Evolutionary conservation across 1,284 basidiomycete species (phyloP).

Genomic region (Leccinum solheimii): DNA sequence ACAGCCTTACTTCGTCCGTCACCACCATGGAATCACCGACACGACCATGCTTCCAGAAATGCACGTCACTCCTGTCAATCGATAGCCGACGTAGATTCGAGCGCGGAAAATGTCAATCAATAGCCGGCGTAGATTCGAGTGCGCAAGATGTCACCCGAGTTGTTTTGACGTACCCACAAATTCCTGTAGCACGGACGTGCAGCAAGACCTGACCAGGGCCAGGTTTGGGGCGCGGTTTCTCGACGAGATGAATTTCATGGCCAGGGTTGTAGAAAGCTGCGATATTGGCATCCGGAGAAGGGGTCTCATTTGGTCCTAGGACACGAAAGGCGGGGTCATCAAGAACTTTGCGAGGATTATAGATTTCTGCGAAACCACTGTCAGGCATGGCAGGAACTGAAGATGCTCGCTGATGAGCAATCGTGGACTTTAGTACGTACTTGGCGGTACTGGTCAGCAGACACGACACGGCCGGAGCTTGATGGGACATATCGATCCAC

Average conservation of each 20-base stretch:
- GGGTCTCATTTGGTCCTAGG: conserved; percentile 47
- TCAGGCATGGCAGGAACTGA: conserved; percentile 21
- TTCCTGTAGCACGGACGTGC: conserved; percentile 63
- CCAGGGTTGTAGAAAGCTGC: conserved; percentile 61
- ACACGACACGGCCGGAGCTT: neutral
- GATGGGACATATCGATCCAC: neutral
- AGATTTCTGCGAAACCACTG: conserved; percentile 41
- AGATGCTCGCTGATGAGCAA: neutral
- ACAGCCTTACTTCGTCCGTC: conserved; percentile 50
- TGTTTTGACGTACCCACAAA: conserved; percentile 51
- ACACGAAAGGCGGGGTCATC: conserved; percentile 53
- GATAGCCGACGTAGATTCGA: neutral
- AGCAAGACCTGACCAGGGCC: conserved; percentile 61
- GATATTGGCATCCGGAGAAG: conserved; percentile 48
- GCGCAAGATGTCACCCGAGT: neutral
- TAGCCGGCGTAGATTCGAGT: neutral
- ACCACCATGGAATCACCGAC: conserved; percentile 68
- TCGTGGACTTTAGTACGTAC: conserved; percentile 1
- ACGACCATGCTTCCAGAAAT: conserved; percentile 66
- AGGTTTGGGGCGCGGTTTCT: conserved; percentile 57
- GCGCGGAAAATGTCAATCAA: neutral
- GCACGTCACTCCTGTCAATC: conserved; percentile 53
- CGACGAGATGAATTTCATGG: conserved; percentile 60
- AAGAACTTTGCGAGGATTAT: conserved; percentile 53
- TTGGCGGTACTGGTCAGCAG: conserved; percentile 14